Evolutionary conservation across 345 rosid species (phyloP).

Genomic region (Punica granatum): DNA sequence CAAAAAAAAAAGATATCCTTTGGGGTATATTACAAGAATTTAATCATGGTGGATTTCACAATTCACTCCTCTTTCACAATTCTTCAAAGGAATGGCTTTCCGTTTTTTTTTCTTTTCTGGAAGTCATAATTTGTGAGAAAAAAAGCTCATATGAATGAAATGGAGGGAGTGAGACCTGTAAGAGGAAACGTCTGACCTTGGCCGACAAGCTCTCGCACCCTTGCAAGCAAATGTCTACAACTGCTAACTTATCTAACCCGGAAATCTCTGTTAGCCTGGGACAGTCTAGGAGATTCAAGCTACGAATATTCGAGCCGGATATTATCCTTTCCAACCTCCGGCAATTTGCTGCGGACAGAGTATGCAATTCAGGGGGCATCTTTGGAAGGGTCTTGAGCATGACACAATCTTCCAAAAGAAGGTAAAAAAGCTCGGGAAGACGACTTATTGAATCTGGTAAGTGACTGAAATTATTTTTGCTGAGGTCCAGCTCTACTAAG

Average conservation of each 20-base stretch:
- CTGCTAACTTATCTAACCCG: not conserved
- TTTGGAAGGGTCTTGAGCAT: conserved; percentile 11
- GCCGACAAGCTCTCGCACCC: not conserved
- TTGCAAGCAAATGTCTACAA: not conserved
- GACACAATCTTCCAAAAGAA: not conserved
- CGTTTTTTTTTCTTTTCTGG: no score
- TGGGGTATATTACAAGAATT: no score
- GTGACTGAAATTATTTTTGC: conserved; percentile 4
- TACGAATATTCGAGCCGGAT: not conserved
- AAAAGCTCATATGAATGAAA: not conserved
- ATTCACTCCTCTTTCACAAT: no score
- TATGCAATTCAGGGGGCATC: conserved; percentile 2
- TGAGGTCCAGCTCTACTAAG: not conserved
- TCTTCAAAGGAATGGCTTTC: no score
- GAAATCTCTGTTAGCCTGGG: conserved; percentile 1
- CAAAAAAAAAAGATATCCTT: no score
- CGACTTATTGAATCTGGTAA: conserved; percentile 7
- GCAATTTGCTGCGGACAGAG: not conserved
- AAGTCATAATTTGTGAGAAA: no score
- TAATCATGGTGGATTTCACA: no score
- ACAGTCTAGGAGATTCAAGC: not conserved
- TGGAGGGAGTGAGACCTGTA: conserved; percentile 1
- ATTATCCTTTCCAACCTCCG: conserved; percentile 4
- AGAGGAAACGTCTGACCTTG: not conserved
- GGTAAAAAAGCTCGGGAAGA: conserved; percentile 6